Conservation (phyloP, 345 rosid genomes). For the Punica granatum region DNA sequence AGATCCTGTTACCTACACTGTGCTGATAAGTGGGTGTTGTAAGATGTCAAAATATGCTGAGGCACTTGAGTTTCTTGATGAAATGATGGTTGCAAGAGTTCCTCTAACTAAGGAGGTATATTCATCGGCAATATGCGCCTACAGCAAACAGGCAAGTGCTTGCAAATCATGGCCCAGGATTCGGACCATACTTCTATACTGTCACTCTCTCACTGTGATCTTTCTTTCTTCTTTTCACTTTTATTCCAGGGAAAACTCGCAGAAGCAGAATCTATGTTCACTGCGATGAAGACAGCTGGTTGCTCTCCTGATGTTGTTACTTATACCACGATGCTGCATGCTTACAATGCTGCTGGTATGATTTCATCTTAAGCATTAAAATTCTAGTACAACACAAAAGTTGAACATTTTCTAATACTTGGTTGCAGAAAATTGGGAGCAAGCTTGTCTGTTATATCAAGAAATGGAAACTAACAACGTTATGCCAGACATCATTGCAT, state of each 20-base stretch:
- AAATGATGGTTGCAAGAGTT: slow-evolving; percentile 51
- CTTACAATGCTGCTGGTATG: slow-evolving; percentile 59
- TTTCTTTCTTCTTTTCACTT: slow-evolving; percentile 2
- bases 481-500: slow-evolving; percentile 63
- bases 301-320: slow-evolving; percentile 69
- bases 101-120: slow-evolving; percentile 72
- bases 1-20: slow-evolving; percentile 74
- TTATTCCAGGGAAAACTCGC: slow-evolving; percentile 49
- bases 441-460: slow-evolving; percentile 50
- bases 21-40: slow-evolving; percentile 68
- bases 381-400: not conserved
- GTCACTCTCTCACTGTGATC: not conserved
- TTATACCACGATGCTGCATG: slow-evolving; percentile 75
- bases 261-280: slow-evolving; percentile 79
- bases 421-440: slow-evolving; percentile 58
- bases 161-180: not conserved
- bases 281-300: slow-evolving; percentile 59
- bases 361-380: slow-evolving; percentile 1
- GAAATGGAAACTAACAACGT: slow-evolving; percentile 67
- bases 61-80: slow-evolving; percentile 61
- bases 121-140: slow-evolving; percentile 61
- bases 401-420: slow-evolving; percentile 7
- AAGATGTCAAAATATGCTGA: slow-evolving; percentile 64
- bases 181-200: not conserved
- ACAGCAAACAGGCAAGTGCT: slow-evolving; percentile 70